A percentile compares a stretch with the other conserved stretches of the same genome.
These are phyloP conservation scores for Pistacia integerrima DNA, from an alignment of 345 rosid genomes.

Conservation along the genomic window DNA sequence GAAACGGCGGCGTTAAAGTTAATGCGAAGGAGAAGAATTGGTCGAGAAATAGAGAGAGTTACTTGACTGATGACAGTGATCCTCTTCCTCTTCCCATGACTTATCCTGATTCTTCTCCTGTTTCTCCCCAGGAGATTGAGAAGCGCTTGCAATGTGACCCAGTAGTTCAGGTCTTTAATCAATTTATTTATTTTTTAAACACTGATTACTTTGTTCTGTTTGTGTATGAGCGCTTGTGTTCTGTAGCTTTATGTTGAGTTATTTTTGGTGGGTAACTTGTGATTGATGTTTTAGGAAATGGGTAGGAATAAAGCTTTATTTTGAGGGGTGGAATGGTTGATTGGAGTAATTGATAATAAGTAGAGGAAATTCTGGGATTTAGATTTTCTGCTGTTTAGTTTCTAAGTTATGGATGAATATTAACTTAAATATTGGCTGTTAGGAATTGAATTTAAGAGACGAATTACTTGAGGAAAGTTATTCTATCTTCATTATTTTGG, in stretches of 20 bases:
- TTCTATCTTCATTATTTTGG: neutral
- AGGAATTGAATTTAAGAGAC: no score
- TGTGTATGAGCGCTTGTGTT: no score
- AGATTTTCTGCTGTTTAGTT: neutral
- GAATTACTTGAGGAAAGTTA: neutral
- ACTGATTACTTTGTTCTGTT: neutral
- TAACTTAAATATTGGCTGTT: no score
- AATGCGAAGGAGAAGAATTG: slow-evolving; percentile 71
- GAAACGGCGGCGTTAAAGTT: slow-evolving; percentile 41
- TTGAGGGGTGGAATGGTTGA: neutral
- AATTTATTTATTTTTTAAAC: neutral
- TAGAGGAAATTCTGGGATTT: neutral
- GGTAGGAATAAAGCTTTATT: neutral
- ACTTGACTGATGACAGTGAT: slow-evolving; percentile 65
- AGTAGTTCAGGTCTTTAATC: slow-evolving; percentile 51
- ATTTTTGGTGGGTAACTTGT: neutral
- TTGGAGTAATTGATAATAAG: neutral
- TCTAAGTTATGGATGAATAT: no score
- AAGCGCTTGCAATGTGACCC: slow-evolving; percentile 78
- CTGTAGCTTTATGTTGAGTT: neutral
- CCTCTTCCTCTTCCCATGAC: slow-evolving; percentile 97
- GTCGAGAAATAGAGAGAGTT: slow-evolving; percentile 81
- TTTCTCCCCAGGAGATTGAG: slow-evolving; percentile 71
- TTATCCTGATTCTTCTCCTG: slow-evolving; percentile 80
- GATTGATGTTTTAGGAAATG: neutral